Evolutionary conservation across 257 asterid species (phyloP), one percentile per base, ranked within the genome.

Genomic region (Solanum medicagineum): DNA sequence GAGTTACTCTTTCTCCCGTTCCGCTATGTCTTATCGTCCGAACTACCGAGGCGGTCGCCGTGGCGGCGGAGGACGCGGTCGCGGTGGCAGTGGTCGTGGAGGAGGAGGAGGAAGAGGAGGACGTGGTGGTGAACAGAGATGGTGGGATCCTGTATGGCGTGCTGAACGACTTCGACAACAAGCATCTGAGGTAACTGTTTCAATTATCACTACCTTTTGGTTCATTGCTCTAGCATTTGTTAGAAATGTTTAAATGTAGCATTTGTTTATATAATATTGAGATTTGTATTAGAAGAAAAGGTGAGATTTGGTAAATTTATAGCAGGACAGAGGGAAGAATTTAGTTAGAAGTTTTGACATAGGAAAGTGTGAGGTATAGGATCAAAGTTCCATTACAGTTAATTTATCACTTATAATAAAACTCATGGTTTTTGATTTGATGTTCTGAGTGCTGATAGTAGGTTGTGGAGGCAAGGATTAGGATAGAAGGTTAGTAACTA

Each of bases 141-240:
- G 99, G 99, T 94, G 99, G 99, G 99, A 97, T 85, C 98, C 99
- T 55, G 97, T 73, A 2, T 96, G 99, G 99, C 82, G 99, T 90
- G 98, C 98, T 45, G 95, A 96, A 86, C 97, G 98, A 13, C 96
- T 97, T 81, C 89, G 98, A 29, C 95, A 95, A 87, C 91, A 92
- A 80, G 95, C 94, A 2, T 92, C 93, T 1, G 94, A 96, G 98
- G 98, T 95, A 86, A 86, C 84, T 56, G 19, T 81, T 62, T 82
- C n/a, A 66, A 29, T 14, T 7, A 20, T 71, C 16, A 47, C 81
- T 74, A 36, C 20, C n/a, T 73, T 73, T 73, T 73, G 57, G 81
- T 73, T 73, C 36, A 44, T 44, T 12, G 19, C 9, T 74, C 29
- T 53, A 12, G 42, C 81, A 12, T 4, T 45, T 74, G 81, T 8